Base-by-base conservation (phyloP, 768 basidiomycete species). In the Russula emetica region DNA sequence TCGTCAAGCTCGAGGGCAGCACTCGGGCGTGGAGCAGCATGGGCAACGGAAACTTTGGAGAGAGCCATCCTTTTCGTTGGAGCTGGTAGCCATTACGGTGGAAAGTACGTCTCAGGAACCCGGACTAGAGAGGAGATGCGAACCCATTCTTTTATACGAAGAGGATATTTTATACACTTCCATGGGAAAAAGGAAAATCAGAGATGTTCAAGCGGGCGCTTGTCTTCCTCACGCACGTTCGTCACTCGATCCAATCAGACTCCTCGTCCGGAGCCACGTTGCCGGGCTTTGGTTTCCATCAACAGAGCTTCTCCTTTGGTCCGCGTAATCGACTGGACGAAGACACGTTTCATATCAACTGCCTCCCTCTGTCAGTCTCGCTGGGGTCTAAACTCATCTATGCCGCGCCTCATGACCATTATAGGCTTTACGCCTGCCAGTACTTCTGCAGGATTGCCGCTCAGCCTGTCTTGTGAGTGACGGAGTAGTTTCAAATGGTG, bases 1-100 rank as follows among this genome's bases (percentile, higher is more conserved):
- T 88, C 84, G 71, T 88, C 86, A 50, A 90, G 81, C 22, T 72
- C 56, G 14, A 26, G 62, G 45, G 47, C 66, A 2, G 49, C 55
- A 16, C 1, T 2, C 1, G 3, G 2, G 32, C 14, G 52, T 11
- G 14, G 14, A 7, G 30, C 55, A 5, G 5, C 40, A 3, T 16
- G 40, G 4, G 4, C 47, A 13, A 36, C 47, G 18, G 65, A 62
- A n/a, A 26, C 54, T 55, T 18, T 56, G 28, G 45, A 40, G 44
- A 22, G 65, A 60, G 32, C 36, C 56, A 9, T 52, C 59, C 55
- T 68, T 68, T 51, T 68, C 67, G 20, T 4, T 2, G 26, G 50
- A 3, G 14, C 45, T 24, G 34, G 59, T 14, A 30, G 64, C 52
- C 67, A 68, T 68, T 5, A 30, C 9, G 45, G 3, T 11, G 5